Base-by-base conservation (phyloP, 108 stramenopile genomes). In the Seminavis robusta region DNA sequence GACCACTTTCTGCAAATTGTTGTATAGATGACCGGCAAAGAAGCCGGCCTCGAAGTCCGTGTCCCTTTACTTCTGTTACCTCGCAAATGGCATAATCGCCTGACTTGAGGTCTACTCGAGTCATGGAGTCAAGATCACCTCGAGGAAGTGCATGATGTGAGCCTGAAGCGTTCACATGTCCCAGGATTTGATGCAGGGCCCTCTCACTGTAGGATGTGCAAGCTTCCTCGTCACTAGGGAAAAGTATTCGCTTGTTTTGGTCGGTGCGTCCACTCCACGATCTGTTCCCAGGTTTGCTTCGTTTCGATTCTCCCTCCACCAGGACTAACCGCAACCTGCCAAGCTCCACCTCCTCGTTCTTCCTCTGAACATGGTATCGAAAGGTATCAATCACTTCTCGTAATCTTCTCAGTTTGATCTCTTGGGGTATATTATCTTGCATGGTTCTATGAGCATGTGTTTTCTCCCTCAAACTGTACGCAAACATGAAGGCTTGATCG, bases 401-500 rank as follows among this genome's bases (percentile, higher is more conserved):
- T 47, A 99, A 73, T 25, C 98, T 76, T 33, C 85, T 51, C 47
- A 77, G 61, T 56, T 99, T 99, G 16, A 93, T 60, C 6, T 86
- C 88, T n/a, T 66, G 67, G 6, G 91, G 84, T n/a, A 99, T 94
- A 67, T 99, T 87, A 56, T 99, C 98, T 37, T 82, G 64, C 73
- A 98, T 79, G 4, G 79, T 80, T 11, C 88, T 71, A 63, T 92
- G 91, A 3, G 98, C 98, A 60, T 93, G 92, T 9, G 98, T 99
- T 52, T 86, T 79, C 32, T 84, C 95, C 52, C 98, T 71, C 92
- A 95, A 73, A 40, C 82, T 86, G 68, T 99, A 99, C 24, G 94
- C 94, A 79, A 96, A 99, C 92, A 98, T 86, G 69, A 92, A 99
- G 33, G 96, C 97, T 67, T 97, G 94, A 29, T 94, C 90, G 58